Evolutionary conservation across 2,329 filamentous ascomycete species (phyloP).

Genomic region (Fusarium transvaalense): DNA sequence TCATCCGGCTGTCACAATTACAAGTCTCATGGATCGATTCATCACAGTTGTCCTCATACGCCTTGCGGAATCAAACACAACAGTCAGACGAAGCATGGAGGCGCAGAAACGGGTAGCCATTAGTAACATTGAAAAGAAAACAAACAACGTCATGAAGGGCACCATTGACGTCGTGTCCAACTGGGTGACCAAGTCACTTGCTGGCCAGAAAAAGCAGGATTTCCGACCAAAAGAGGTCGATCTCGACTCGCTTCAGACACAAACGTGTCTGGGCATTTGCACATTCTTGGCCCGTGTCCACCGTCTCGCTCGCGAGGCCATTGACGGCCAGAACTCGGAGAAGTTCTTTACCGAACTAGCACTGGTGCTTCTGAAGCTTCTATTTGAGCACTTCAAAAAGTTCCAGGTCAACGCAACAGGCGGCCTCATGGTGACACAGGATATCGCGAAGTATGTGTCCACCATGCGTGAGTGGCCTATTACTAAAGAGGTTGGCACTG

Average conservation of each 20-base stretch:
- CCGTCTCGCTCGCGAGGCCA: constrained; percentile 71
- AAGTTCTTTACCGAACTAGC: constrained; percentile 88
- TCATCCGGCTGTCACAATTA: constrained; percentile 85
- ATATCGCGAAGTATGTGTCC: constrained; percentile 92
- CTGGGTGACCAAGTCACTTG: constrained; percentile 79
- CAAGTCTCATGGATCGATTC: constrained; percentile 93
- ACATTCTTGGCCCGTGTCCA: constrained; percentile 81
- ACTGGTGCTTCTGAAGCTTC: constrained; percentile 78
- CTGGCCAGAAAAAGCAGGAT: constrained; percentile 86
- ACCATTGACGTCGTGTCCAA: constrained; percentile 77
- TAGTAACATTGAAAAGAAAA: constrained; percentile 85
- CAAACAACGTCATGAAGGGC: constrained; percentile 70
- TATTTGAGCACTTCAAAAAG: constrained; percentile 94
- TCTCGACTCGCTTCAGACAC: constrained; percentile 84
- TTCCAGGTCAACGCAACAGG: constrained; percentile 94
- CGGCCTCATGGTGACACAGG: constrained; percentile 94
- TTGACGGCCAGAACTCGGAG: constrained; percentile 87
- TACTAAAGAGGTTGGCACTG: constrained; percentile 73
- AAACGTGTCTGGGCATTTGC: constrained; percentile 84
- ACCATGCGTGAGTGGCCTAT: constrained; percentile 86
- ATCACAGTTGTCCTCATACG: constrained; percentile 91
- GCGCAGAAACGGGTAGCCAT: constrained; percentile 81
- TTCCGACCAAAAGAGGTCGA: constrained; percentile 89
- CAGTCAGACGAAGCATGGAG: constrained; percentile 89
- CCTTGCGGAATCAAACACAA: constrained; percentile 89